Base-by-base conservation (phyloP, 768 basidiomycete species). In the Amanita fuliginea region DNA sequence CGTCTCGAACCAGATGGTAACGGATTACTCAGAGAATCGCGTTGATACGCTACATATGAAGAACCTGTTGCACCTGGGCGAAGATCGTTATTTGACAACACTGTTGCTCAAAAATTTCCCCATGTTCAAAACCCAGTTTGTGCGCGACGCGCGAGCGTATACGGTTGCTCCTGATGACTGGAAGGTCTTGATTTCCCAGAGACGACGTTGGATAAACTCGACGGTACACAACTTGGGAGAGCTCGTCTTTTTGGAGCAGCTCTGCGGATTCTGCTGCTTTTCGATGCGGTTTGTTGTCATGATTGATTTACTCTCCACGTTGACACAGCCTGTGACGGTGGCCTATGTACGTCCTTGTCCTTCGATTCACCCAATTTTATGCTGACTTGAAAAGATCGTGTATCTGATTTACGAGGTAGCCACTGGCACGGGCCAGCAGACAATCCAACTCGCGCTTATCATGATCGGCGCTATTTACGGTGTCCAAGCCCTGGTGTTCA, bases 191-290 rank as follows among this genome's bases (percentile, higher is more conserved):
- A 69, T 99, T 18, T 96, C 92, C 6, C 96, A 99, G 62, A 84
- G 95, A 71, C 87, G 95, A 67, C 88, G 96, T 58, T 99, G 96
- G 95, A 99, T 99, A 68, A 99, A 99, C 71, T 98, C 95, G 14
- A 99, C 95, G 0, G 81, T 99, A 9, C 95, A 99, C 70, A 99
- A 99, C 66, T 69, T 99, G 49, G 89, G 84, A 45, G 95, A 98
- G 60, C 72, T 99, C 37, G 71, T 97, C 49, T 92, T 93, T 72
- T 67, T 97, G 59, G 89, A 94, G 48, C 81, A 87, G 52, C 79
- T 94, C 19, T 94, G 92, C 59, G 91, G 91, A 54, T 96, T 98
- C 79, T 98, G 95, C 62, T 95, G 91, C 71, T 98, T 98, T 76
- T 96, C 92, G 0, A 98, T 99, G 96, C 81, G 95, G 10, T 98